A percentile compares a stretch with the other conserved stretches of the same genome.
Evolutionary conservation across 345 rosid genomes (phyloP).

Genomic region (Rhizophora mangle): DNA sequence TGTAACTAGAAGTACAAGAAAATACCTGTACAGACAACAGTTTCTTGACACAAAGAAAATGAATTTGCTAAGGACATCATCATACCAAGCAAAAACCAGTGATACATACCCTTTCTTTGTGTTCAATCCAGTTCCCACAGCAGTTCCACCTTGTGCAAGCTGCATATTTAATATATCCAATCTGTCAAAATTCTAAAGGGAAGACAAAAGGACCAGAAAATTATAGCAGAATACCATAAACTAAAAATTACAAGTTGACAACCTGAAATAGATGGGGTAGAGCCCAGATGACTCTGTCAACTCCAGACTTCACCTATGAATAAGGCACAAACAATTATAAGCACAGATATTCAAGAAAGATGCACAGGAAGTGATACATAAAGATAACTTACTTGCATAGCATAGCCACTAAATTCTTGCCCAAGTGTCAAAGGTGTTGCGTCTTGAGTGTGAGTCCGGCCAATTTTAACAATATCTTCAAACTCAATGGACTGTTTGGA

Average conservation of each 20-base stretch:
- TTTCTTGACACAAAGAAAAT: too few relatives aligned
- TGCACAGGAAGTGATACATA: background rate
- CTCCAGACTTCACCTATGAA: conserved; percentile 78
- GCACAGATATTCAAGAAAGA: background rate
- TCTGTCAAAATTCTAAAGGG: conserved; percentile 32
- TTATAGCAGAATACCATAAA: conserved; percentile 6
- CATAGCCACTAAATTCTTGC: conserved; percentile 97
- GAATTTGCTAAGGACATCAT: too few relatives aligned
- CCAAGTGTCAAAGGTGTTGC: conserved; percentile 98
- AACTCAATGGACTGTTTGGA: conserved; percentile 66
- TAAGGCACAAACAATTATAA: background rate
- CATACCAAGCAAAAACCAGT: conserved; percentile 5
- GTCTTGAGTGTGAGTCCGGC: conserved; percentile 97
- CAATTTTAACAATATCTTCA: conserved; percentile 87
- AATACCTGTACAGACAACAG: background rate
- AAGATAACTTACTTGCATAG: conserved; percentile 63
- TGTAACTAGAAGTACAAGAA: too few relatives aligned
- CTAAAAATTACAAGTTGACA: conserved; percentile 17
- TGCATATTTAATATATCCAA: conserved; percentile 37
- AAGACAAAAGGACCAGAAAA: background rate
- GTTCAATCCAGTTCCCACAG: conserved; percentile 97
- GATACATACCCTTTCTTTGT: conserved; percentile 84
- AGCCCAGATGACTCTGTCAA: conserved; percentile 63
- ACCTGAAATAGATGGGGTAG: conserved; percentile 95
- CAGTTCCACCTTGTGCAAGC: conserved; percentile 99